Conservation (phyloP, 2,329 filamentous ascomycete genomes). For the Apiospora hydei region DNA sequence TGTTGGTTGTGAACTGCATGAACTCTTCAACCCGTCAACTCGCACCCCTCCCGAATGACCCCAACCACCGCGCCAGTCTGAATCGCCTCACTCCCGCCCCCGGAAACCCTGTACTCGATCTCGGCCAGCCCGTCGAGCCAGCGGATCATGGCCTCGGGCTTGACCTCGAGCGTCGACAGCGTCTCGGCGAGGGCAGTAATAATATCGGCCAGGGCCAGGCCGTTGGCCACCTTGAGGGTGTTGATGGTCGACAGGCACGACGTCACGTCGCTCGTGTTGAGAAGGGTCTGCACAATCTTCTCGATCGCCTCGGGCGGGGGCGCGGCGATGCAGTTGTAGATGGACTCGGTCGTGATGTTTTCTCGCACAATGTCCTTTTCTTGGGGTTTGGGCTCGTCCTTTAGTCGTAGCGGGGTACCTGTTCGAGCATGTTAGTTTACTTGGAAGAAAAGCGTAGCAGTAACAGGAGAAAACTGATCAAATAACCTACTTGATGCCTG, state of each 20-base stretch:
- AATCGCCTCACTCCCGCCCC: slow-evolving; percentile 84
- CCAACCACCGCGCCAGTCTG: slow-evolving; percentile 95
- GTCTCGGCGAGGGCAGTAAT: slow-evolving; percentile 87
- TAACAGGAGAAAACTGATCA: not conserved
- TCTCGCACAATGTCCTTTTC: slow-evolving; percentile 77
- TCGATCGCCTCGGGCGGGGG: slow-evolving; percentile 89
- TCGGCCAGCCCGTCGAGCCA: slow-evolving; percentile 94
- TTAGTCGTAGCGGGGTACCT: slow-evolving; percentile 67
- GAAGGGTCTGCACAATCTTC: slow-evolving; percentile 82
- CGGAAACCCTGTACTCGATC: slow-evolving; percentile 89
- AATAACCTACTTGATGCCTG: slow-evolving; percentile 80
- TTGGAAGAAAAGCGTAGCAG: not conserved
- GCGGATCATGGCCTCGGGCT: slow-evolving; percentile 83
- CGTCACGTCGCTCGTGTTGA: slow-evolving; percentile 86
- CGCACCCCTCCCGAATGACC: slow-evolving; percentile 84
- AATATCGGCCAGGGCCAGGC: slow-evolving; percentile 91
- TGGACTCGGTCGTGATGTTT: slow-evolving; percentile 84
- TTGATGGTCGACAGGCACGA: slow-evolving; percentile 89
- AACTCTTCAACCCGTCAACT: slow-evolving; percentile 59
- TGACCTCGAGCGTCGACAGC: slow-evolving; percentile 82
- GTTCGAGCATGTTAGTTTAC: slow-evolving; percentile 35
- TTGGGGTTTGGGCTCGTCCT: slow-evolving; percentile 64
- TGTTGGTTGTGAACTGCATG: not conserved
- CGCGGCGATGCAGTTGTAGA: slow-evolving; percentile 97
- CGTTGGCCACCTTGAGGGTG: slow-evolving; percentile 83